Evolutionary conservation across 352 stramenopile genomes (phyloP).

Genomic region (Pythium brachiatum): DNA sequence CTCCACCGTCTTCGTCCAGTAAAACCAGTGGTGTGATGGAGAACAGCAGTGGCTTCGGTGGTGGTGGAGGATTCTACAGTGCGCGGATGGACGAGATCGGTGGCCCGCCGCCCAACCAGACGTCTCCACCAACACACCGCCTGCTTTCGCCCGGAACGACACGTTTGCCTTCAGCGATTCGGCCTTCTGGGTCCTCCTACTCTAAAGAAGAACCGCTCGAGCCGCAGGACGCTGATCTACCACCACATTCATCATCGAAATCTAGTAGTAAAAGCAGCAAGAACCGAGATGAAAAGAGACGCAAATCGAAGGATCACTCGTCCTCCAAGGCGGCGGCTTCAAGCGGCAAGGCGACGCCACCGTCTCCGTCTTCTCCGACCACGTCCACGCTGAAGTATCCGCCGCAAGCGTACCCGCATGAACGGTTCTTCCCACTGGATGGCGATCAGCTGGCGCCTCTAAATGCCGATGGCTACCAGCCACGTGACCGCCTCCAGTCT

Average conservation of each 20-base stretch:
- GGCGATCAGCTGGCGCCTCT: constrained; percentile 43
- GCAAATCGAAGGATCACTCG: constrained; percentile 33
- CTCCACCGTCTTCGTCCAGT: not conserved
- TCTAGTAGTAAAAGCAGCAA: constrained; percentile 13
- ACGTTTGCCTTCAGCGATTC: constrained; percentile 36
- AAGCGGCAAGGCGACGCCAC: not conserved
- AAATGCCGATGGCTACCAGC: constrained; percentile 48
- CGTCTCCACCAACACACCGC: constrained; percentile 22
- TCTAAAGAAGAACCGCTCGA: constrained; percentile 10
- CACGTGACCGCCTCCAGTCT: constrained; percentile 71
- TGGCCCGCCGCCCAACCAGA: constrained; percentile 12
- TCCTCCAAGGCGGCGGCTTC: constrained; percentile 19
- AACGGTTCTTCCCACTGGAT: constrained; percentile 28
- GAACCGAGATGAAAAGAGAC: constrained; percentile 26
- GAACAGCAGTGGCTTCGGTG: not conserved
- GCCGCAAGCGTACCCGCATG: constrained; percentile 1
- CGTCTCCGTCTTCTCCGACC: not conserved
- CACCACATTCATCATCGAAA: not conserved
- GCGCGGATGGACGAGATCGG: constrained; percentile 18
- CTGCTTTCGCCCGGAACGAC: constrained; percentile 29
- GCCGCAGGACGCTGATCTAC: constrained; percentile 9
- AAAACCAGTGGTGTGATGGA: not conserved
- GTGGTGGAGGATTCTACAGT: constrained; percentile 13
- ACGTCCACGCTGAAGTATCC: not conserved
- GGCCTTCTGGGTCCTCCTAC: constrained; percentile 23